Conservation (phyloP, 768 basidiomycete genomes). For the Sistotremastrum suecicum region DNA sequence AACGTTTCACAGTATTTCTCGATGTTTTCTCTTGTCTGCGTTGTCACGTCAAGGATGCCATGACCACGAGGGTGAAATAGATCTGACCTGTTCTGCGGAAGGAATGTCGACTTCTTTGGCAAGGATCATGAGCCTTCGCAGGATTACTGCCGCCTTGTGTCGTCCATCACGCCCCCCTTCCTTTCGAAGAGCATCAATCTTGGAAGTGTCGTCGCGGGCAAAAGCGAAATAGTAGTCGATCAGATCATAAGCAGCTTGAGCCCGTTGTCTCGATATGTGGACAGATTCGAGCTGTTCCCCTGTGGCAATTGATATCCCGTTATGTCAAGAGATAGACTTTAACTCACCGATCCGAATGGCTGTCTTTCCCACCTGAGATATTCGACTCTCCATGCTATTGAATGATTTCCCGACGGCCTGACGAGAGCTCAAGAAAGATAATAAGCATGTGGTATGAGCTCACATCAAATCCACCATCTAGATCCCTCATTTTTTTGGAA, state of each 20-base stretch:
- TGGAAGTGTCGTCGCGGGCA: conserved; percentile 62
- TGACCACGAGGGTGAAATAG: neutral
- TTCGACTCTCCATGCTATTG: conserved; percentile 75
- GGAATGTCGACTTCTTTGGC: conserved; percentile 90
- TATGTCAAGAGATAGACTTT: neutral
- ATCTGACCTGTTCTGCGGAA: conserved; percentile 58
- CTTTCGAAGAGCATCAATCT: conserved; percentile 64
- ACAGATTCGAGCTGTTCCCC: conserved; percentile 94
- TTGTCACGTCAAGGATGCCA: neutral
- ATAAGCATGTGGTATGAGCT: conserved; percentile 11
- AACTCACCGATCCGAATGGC: conserved; percentile 80
- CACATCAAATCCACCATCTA: conserved; percentile 91
- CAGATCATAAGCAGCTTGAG: conserved; percentile 87
- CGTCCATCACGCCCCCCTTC: conserved; percentile 78
- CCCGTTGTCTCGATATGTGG: conserved; percentile 81
- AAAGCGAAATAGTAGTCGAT: conserved; percentile 93
- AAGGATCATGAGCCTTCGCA: conserved; percentile 73
- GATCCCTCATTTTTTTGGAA: conserved; percentile 83
- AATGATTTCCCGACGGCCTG: conserved; percentile 85
- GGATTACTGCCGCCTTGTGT: conserved; percentile 73
- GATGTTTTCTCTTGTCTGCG: conserved; percentile 76
- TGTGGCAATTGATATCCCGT: conserved; percentile 16
- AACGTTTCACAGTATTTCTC: conserved; percentile 98
- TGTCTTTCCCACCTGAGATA: conserved; percentile 87
- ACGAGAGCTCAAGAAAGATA: conserved; percentile 1